phyloP scores from a whole-genome alignment of 352 stramenopile species.

The Phytophthora lateralis region DNA sequence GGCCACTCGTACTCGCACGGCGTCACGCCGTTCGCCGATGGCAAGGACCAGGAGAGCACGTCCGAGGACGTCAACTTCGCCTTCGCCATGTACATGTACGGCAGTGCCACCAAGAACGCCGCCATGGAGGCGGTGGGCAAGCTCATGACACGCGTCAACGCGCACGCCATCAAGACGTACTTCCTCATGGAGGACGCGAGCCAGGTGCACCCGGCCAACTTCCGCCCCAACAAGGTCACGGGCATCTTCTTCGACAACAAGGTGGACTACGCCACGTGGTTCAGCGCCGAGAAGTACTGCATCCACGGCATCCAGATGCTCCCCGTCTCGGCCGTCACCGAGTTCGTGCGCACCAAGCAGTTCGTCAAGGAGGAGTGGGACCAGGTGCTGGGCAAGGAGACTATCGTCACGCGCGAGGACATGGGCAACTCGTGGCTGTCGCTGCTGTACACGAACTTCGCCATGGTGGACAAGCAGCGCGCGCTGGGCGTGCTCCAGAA shows the following conservation, averaged over 20 bases:
- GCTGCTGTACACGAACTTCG: conserved; percentile 69
- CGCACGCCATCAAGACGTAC: conserved; percentile 63
- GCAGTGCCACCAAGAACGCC: conserved; percentile 48
- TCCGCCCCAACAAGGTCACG: conserved; percentile 73
- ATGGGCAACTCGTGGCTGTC: conserved; percentile 49
- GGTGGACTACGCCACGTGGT: conserved; percentile 77
- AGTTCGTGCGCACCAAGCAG: conserved; percentile 53
- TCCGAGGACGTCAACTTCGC: conserved; percentile 75
- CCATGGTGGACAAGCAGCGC: conserved; percentile 54
- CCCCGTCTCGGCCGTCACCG: conserved; percentile 63
- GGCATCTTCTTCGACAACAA: conserved; percentile 85
- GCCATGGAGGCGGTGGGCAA: conserved; percentile 39
- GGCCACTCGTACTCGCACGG: conserved; percentile 78
- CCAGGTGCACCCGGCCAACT: conserved; percentile 50
- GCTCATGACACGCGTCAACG: conserved; percentile 58
- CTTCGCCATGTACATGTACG: conserved; percentile 60
- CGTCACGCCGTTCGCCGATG: conserved; percentile 59
- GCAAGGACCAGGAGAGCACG: conserved; percentile 75
- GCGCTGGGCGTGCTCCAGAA: conserved; percentile 59
- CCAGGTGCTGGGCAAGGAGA: conserved; percentile 52
- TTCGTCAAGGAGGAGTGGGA: conserved; percentile 74
- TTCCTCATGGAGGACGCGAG: conserved; percentile 60
- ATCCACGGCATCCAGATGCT: conserved; percentile 88
- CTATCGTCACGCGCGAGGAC: conserved; percentile 53
- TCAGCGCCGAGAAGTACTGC: conserved; percentile 73